phyloP scores from a whole-genome alignment of 805 yeast genomes.

The Lipomyces yamadae region DNA sequence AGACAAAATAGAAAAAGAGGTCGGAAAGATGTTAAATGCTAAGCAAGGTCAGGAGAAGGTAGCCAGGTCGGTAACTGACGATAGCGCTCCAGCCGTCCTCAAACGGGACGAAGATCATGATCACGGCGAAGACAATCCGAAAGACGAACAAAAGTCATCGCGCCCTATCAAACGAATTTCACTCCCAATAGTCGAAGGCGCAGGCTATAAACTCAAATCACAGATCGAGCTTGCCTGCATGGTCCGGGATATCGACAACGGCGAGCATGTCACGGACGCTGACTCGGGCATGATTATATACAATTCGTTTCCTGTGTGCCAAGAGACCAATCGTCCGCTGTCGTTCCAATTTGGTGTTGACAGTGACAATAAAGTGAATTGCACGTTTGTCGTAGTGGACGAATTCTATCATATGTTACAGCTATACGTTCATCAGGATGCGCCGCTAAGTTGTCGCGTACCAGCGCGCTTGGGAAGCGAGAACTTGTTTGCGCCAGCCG shows the following conservation, averaged over 20 bases:
- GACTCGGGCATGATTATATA: slow-evolving; percentile 61
- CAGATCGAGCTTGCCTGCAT: slow-evolving; percentile 55
- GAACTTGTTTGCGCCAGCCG: slow-evolving; percentile 55
- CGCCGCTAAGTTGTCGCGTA: slow-evolving; percentile 70
- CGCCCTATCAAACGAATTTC: slow-evolving; percentile 6
- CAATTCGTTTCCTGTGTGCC: slow-evolving; percentile 63
- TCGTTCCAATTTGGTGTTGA: slow-evolving; percentile 58
- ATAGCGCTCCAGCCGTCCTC: neutral
- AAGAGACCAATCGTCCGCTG: slow-evolving; percentile 66
- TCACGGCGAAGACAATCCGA: neutral
- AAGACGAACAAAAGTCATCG: neutral
- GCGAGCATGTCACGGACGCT: slow-evolving; percentile 71
- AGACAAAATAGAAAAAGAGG: slow-evolving; percentile 6
- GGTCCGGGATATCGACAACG: slow-evolving; percentile 69
- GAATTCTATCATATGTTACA: slow-evolving; percentile 74
- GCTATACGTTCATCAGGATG: slow-evolving; percentile 75
- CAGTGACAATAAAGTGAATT: slow-evolving; percentile 54
- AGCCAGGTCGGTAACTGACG: slow-evolving; percentile 2
- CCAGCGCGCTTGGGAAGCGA: slow-evolving; percentile 54
- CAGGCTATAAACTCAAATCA: slow-evolving; percentile 10
- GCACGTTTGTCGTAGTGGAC: slow-evolving; percentile 67
- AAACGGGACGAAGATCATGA: neutral
- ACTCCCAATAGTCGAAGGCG: slow-evolving; percentile 16
- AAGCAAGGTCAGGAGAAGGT: neutral
- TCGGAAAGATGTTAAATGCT: neutral